A percentile compares a stretch with the other conserved stretches of the same genome.
phyloP scores from a whole-genome alignment of 805 yeast genomes.

The Lipomyces spencermartinsiae region DNA sequence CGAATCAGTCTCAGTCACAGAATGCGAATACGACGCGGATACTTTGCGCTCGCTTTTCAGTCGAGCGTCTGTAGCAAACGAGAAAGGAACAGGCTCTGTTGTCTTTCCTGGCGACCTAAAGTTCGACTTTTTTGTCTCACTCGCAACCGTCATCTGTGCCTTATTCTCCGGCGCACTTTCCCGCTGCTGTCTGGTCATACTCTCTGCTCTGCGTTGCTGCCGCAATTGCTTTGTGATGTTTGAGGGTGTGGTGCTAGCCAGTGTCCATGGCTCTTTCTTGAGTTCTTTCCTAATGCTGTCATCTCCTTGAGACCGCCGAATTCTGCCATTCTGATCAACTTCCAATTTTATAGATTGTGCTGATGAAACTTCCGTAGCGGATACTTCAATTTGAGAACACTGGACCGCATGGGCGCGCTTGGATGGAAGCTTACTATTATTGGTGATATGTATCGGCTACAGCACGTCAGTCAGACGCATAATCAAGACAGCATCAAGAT shows the following conservation, averaged over 20 bases:
- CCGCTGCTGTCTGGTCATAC: not conserved
- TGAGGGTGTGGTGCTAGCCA: not conserved
- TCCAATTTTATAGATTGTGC: not conserved
- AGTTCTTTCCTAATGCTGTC: not conserved
- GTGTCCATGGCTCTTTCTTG: not conserved
- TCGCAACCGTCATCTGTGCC: not conserved
- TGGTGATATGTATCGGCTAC: not conserved
- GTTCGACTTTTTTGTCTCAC: slow-evolving; percentile 1
- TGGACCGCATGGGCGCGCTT: not conserved
- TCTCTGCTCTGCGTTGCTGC: not conserved
- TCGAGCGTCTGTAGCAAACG: slow-evolving; percentile 25
- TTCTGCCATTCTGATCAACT: not conserved
- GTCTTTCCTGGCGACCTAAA: slow-evolving; percentile 4
- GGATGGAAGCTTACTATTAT: not conserved
- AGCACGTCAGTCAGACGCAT: not conserved
- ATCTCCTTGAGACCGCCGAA: not conserved
- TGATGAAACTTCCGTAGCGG: not conserved
- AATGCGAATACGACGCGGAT: not conserved
- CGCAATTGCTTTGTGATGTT: not conserved
- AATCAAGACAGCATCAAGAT: not conserved
- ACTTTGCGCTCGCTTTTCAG: slow-evolving; percentile 1
- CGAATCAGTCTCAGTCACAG: not conserved
- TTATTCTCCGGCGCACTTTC: slow-evolving; percentile 2
- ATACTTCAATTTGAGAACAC: not conserved
- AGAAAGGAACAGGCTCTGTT: slow-evolving; percentile 25